Conservation (phyloP, 2,329 filamentous ascomycete species). For the Colletotrichum gigasporum region DNA sequence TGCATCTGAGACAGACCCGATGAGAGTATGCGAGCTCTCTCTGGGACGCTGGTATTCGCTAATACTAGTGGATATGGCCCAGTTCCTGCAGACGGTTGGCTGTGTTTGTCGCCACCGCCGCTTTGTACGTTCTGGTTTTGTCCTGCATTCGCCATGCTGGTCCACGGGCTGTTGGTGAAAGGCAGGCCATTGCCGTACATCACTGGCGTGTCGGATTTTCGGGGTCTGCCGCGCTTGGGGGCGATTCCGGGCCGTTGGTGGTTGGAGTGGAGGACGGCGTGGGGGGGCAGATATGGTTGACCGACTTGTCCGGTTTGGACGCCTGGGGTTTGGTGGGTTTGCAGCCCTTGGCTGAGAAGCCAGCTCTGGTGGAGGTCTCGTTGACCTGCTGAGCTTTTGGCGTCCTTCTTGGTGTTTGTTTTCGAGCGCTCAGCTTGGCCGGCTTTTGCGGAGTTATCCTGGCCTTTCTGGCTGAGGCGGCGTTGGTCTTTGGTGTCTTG, state of each 20-base stretch:
- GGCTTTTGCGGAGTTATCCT: background rate
- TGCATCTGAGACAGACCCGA: slow-evolving; percentile 8
- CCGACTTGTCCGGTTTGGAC: background rate
- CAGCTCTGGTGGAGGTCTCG: background rate
- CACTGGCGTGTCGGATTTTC: no score
- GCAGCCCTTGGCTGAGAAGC: background rate
- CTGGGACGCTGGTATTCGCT: background rate
- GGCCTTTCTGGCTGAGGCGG: background rate
- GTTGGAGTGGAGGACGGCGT: background rate
- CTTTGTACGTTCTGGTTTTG: background rate
- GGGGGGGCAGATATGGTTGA: background rate
- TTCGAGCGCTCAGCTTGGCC: background rate
- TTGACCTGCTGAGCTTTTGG: background rate
- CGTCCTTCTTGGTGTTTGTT: slow-evolving; percentile 2
- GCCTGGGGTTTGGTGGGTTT: background rate
- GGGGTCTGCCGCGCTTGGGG: no score
- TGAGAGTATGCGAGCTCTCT: background rate
- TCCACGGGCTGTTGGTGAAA: slow-evolving; percentile 7
- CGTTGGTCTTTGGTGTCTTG: slow-evolving; percentile 9
- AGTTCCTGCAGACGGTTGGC: background rate
- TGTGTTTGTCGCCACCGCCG: background rate
- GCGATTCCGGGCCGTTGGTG: background rate
- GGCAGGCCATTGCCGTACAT: slow-evolving; percentile 20
- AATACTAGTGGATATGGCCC: background rate
- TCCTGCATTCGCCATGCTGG: background rate